Evolutionary conservation across 192 early-diverging fungal genomes (phyloP).

Genomic region (Coemansia sp.): DNA sequence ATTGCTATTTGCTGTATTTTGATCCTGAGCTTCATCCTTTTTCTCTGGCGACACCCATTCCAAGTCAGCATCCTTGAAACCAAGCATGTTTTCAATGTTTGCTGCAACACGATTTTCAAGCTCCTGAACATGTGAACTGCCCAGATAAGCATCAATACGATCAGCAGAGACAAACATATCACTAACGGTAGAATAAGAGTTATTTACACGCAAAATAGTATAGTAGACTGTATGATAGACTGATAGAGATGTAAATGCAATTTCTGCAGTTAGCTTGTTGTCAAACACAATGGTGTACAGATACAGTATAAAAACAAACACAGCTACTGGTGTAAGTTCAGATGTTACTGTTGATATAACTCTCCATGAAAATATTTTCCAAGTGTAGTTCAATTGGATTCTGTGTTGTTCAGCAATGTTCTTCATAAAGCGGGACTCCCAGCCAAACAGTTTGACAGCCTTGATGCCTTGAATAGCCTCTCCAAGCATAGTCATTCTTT

Average conservation of each 20-base stretch:
- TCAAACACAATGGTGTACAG: constrained; percentile 62
- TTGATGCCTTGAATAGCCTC: constrained; percentile 82
- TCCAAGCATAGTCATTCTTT: constrained; percentile 69
- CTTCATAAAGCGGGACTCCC: constrained; percentile 69
- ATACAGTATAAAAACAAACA: constrained; percentile 57
- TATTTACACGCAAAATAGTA: constrained; percentile 57
- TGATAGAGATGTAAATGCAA: constrained; percentile 66
- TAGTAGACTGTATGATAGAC: constrained; percentile 52
- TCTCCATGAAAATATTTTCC: constrained; percentile 54
- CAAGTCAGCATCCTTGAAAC: constrained; percentile 37
- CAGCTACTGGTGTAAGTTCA: constrained; percentile 43
- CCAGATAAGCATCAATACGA: constrained; percentile 73
- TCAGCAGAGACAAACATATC: constrained; percentile 61
- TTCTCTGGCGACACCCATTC: constrained; percentile 16
- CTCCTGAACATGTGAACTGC: constrained; percentile 65
- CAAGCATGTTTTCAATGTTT: constrained; percentile 8
- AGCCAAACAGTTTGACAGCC: constrained; percentile 84
- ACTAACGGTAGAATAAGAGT: constrained; percentile 57
- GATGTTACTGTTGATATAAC: constrained; percentile 48
- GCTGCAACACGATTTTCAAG: constrained; percentile 37
- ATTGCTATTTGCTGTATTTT: not conserved
- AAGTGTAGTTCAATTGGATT: constrained; percentile 42
- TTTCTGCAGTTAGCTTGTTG: constrained; percentile 57
- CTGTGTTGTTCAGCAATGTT: constrained; percentile 61
- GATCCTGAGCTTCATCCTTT: not conserved